Conservation (phyloP, 495 filamentous ascomycete species). For the Xylaria castorea region DNA sequence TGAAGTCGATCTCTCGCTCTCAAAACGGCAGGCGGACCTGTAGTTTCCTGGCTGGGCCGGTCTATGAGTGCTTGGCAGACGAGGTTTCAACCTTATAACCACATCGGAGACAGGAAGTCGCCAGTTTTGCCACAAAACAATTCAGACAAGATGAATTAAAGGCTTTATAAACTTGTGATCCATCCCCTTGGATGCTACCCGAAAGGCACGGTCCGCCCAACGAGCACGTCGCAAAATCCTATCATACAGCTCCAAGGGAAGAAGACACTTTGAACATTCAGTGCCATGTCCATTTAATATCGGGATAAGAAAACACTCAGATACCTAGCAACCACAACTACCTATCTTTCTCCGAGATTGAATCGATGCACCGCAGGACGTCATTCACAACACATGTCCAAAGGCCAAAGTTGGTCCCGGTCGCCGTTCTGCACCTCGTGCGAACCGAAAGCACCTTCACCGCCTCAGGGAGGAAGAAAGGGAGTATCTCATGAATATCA, state of each 20-base stretch:
- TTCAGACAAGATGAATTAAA: not conserved
- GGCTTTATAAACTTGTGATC: not conserved
- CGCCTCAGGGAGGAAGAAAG: not conserved
- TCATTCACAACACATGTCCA: not conserved
- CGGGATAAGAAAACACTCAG: not conserved
- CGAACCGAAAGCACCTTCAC: not conserved
- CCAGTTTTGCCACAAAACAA: not conserved
- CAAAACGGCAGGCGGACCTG: conserved; percentile 19
- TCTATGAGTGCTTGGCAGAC: conserved; percentile 8
- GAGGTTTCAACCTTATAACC: not conserved
- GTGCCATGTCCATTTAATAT: not conserved
- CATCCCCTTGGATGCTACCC: not conserved
- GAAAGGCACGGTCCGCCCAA: not conserved
- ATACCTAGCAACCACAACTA: not conserved
- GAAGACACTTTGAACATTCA: not conserved
- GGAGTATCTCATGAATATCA: not conserved
- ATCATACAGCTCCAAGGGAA: not conserved
- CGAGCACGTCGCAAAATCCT: not conserved
- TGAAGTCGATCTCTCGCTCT: conserved; percentile 30
- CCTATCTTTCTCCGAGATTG: not conserved
- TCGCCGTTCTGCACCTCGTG: not conserved
- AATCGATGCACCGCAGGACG: not conserved
- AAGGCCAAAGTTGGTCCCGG: not conserved
- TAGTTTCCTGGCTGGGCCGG: not conserved
- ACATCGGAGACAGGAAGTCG: not conserved